These are phyloP conservation scores for Biancaea sappan DNA, from an alignment of 306 rosid species.

Conservation along the genomic window DNA sequence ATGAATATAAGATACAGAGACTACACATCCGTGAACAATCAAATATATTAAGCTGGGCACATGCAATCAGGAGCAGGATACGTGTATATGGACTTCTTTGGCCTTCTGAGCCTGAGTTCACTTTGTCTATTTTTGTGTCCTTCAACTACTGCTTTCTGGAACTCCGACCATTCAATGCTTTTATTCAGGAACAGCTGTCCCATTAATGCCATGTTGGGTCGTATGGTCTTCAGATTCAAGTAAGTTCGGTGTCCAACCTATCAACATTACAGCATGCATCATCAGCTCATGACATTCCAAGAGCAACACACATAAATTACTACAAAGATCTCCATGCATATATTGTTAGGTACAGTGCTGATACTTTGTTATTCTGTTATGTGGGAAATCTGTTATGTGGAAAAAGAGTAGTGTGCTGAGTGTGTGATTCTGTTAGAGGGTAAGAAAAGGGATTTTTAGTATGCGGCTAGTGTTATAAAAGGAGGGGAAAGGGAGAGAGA, in stretches of 20 bases:
- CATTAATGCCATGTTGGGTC: conserved; percentile 92
- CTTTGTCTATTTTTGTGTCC: conserved; percentile 93
- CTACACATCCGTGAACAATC: conserved; percentile 33
- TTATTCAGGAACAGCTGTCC: conserved; percentile 94
- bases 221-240: conserved; percentile 79
- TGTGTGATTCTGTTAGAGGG: no score
- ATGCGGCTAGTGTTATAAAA: no score
- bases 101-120: conserved; percentile 76
- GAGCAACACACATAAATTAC: not conserved
- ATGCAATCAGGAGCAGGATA: conserved; percentile 98
- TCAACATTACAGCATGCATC: conserved; percentile 32
- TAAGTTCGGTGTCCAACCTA: conserved; percentile 97
- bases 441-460: no score
- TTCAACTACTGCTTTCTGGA: conserved; percentile 65
- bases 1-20: conserved; percentile 34
- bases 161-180: conserved; percentile 78
- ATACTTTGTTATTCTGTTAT: no score
- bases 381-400: no score
- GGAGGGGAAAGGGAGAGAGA: no score
- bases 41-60: conserved; percentile 63
- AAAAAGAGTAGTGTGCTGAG: no score
- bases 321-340: no score
- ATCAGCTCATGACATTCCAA: not conserved
- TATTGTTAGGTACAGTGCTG: no score
- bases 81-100: conserved; percentile 91